phyloP scores from a whole-genome alignment of 768 basidiomycete species.

The Amanita pseudoporphyria region DNA sequence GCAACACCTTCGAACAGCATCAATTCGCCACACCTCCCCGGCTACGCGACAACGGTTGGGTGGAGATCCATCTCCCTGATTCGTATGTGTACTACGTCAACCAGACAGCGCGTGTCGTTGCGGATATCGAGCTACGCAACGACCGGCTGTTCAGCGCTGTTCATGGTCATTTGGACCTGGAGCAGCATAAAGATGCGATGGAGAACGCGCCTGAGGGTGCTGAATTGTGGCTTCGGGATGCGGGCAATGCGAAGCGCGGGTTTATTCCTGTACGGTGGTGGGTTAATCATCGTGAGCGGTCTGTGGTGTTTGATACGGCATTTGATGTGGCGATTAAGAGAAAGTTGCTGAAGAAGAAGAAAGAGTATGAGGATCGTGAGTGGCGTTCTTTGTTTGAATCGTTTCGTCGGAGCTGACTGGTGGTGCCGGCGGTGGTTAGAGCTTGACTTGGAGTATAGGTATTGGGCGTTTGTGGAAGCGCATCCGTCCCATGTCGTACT shows the following conservation, averaged over 20 bases:
- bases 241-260: conserved; percentile 17
- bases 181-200: conserved; percentile 17
- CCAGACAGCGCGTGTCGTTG: conserved; percentile 48
- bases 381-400: conserved; percentile 10
- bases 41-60: conserved; percentile 59
- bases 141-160: conserved; percentile 40
- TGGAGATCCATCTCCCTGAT: conserved; percentile 69
- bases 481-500: conserved; percentile 67
- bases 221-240: conserved; percentile 58
- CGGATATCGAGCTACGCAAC: conserved; percentile 59
- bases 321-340: conserved; percentile 18
- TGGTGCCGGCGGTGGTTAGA: conserved; percentile 29
- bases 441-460: conserved; percentile 67
- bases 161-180: conserved; percentile 34
- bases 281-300: conserved; percentile 57
- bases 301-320: conserved; percentile 38
- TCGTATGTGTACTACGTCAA: conserved; percentile 63
- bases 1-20: conserved; percentile 1
- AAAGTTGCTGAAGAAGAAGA: conserved; percentile 15
- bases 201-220: conserved; percentile 25
- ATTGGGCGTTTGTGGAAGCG: conserved; percentile 73
- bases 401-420: background rate
- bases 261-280: conserved; percentile 38
- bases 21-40: conserved; percentile 16
- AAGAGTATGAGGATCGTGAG: conserved; percentile 35